A percentile compares a stretch with the other conserved stretches of the same genome.
Conservation (phyloP, 2,329 filamentous ascomycete species). For the Colletotrichum sp. region DNA sequence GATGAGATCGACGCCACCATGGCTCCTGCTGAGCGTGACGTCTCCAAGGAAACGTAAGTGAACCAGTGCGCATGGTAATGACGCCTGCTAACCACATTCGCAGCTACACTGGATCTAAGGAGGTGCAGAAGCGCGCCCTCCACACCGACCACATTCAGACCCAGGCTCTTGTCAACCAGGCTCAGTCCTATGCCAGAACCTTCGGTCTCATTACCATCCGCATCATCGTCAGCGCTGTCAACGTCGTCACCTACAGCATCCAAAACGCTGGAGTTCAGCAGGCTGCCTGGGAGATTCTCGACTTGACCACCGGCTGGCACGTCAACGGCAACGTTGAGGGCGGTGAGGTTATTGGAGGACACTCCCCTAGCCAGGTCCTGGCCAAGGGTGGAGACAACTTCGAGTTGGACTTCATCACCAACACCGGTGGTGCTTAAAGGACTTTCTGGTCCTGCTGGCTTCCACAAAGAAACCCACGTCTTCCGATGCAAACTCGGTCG, state of each 20-base stretch:
- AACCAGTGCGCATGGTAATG: rapidly evolving
- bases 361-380: not conserved
- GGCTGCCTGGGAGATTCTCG: not conserved
- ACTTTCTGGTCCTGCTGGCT: not conserved
- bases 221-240: not conserved
- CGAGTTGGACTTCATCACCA: not conserved
- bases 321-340: not conserved
- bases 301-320: not conserved
- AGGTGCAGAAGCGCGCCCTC: not conserved
- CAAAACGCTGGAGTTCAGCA: not conserved
- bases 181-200: not conserved
- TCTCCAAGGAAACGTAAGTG: not conserved
- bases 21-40: not conserved
- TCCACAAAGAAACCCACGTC: not conserved
- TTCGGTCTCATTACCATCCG: not conserved
- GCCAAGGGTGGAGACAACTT: not conserved
- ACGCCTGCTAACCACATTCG: not conserved
- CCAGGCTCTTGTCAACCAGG: not conserved
- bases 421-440: not conserved
- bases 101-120: not conserved
- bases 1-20: not conserved
- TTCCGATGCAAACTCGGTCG: not conserved
- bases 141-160: not conserved
- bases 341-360: not conserved
- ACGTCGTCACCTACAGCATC: not conserved